Conservation (phyloP, 2,329 filamentous ascomycete species). For the Blastomyces parvus region DNA sequence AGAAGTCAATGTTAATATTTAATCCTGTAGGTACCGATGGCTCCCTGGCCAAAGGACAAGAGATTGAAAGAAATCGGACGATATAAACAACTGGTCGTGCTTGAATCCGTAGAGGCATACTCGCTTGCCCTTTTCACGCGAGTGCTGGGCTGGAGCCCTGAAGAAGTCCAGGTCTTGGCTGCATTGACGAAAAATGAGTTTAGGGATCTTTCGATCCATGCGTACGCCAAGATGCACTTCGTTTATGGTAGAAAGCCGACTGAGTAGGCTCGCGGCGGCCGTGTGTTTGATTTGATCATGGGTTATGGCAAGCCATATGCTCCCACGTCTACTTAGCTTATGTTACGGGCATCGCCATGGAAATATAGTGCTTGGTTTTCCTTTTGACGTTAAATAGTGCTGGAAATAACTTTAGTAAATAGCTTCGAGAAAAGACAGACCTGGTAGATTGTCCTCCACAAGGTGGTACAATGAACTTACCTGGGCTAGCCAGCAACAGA, state of each 20-base stretch:
- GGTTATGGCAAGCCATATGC: neutral
- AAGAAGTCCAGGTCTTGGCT: slow-evolving; percentile 19
- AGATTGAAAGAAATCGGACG: slow-evolving; percentile 33
- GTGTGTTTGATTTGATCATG: neutral
- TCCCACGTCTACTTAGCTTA: neutral
- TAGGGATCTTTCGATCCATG: slow-evolving; percentile 15
- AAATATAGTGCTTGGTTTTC: neutral
- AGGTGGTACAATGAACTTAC: no score
- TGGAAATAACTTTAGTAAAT: neutral
- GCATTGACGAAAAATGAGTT: slow-evolving; percentile 18
- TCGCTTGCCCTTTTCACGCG: slow-evolving; percentile 20
- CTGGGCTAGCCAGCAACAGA: no score
- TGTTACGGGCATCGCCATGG: neutral
- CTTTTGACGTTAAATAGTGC: neutral
- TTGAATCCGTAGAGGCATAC: slow-evolving; percentile 20
- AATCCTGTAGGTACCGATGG: slow-evolving; percentile 21
- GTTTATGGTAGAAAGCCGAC: slow-evolving; percentile 17
- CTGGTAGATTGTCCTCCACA: neutral
- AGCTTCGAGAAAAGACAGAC: neutral
- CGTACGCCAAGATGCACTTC: slow-evolving; percentile 18
- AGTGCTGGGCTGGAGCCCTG: slow-evolving; percentile 20
- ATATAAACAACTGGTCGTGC: slow-evolving; percentile 17
- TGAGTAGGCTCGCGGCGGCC: neutral
- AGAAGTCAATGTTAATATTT: neutral
- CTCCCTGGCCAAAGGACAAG: slow-evolving; percentile 24